Base-by-base conservation (phyloP, 1,139 yeast genomes). In the Lodderomyces theae region DNA sequence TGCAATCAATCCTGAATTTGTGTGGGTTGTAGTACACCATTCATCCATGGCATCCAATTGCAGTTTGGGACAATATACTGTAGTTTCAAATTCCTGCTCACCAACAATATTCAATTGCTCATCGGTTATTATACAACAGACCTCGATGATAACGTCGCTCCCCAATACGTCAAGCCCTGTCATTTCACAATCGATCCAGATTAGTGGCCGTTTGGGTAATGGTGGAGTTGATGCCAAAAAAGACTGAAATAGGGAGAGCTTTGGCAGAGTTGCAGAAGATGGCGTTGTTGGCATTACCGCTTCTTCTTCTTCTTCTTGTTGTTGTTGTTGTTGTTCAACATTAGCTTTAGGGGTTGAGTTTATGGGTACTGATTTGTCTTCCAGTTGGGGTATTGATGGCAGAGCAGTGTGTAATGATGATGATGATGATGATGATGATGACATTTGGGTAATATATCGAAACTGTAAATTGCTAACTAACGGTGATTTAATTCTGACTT, bases 161-260 rank as follows among this genome's bases (percentile, higher is more conserved):
- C 73, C 73, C 42, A 68, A 60, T 18, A 82, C 80, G 52, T 92
- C 85, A 37, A 94, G 67, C 0, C 99, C 99, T 0, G 99, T 94
- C 98, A 94, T 94, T 51, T 68, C 75, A 51, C 76, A 71, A 63
- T 89, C 97, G 21, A 89, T 74, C 97, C 97, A 89, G 3, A 89
- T 94, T 16, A 86, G 61, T 5, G 80, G 74, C 39, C 60, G 57
- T 15, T 13, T 26, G 16, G 34, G 34, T 22, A 23, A 13, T n/a
- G 34, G 24, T 18, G 34, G 34, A 18, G 12, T 31, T 18, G 23
- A 12, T 31, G 23, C 4, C 6, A 32, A 13, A 21, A 32, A 32
- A 5, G 35, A n/a, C 12, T 32, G 35, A 18, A 32, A 12, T 13
- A 10, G 15, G 8, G 24, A 12, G 4, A 32, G 17, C 16, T 31